Base-by-base conservation (phyloP, 75 land plant species). In the Sequoiadendron giganteum region DNA sequence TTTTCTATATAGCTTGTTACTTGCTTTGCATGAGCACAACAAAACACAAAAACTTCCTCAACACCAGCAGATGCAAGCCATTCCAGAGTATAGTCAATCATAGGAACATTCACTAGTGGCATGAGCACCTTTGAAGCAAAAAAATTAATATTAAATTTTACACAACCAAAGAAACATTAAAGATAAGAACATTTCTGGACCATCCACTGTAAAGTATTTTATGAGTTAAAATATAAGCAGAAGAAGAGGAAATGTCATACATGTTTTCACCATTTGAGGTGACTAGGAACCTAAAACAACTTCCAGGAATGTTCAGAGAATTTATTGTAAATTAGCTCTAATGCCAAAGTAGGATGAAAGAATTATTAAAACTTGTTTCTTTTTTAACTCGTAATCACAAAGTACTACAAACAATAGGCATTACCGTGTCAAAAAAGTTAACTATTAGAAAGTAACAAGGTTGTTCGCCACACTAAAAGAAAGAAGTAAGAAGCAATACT, bases 1-100 rank as follows among this genome's bases (percentile, higher is more conserved):
- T 88, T 93, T 76, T 91, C 91, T 90, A 97, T 86, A 77, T 96
- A 94, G 73, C 77, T 90, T 68, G 93, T 94, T n/a, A 97, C 94
- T 90, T 96, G 97, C 87, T 90, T 92, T 18, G 98, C 92, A 86
- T 97, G 98, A 48, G 99, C 95, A 83, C 99, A 97, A 89, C 99
- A 97, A 70, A 97, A 96, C 5, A 97, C 98, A 91, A 95, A 96
- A n/a, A 94, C 97, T 85, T 97, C 98, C 87, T 95, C 99, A 61
- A 97, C 97, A 13, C 98, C 99, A 30, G 94, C 99, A 79, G 98
- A 95, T 43, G 97, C 99, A 32, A 97, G 93, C 99, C 99, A 97
- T 36, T 97, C 95, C 36, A 97, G 90, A 13, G 98, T 90, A 88
- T 97, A 97, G 86, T 97, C 94, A 65, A 97, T 97, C 97, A 97